Evolutionary conservation across 768 basidiomycete species (phyloP).

Genomic region (Megacollybia marginata): DNA sequence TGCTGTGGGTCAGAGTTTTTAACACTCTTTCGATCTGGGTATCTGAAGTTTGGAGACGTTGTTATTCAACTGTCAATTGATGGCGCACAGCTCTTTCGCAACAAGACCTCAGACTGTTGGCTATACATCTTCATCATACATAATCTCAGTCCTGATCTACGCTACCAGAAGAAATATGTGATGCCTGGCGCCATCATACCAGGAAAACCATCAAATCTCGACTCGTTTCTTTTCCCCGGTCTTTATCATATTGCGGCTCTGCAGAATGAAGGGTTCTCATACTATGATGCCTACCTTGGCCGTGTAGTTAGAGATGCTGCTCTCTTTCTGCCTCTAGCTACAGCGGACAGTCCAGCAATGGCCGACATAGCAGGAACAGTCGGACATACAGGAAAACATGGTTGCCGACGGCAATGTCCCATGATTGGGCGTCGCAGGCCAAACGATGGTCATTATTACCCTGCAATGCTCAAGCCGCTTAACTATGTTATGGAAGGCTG

Average conservation of each 20-base stretch:
- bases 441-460: conserved; percentile 23
- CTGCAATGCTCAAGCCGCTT: conserved; percentile 19
- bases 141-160: conserved; percentile 18
- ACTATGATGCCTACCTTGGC: conserved; percentile 6
- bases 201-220: conserved; percentile 27
- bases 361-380: conserved; percentile 19
- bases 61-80: conserved; percentile 27
- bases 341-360: conserved; percentile 22
- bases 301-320: conserved; percentile 1
- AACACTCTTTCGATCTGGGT: not conserved
- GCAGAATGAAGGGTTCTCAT: conserved; percentile 13
- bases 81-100: conserved; percentile 31
- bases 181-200: conserved; percentile 24
- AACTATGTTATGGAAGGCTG: conserved; percentile 14
- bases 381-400: conserved; percentile 19
- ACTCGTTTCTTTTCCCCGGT: conserved; percentile 25
- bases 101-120: conserved; percentile 34
- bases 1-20: conserved; percentile 21
- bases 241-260: conserved; percentile 28
- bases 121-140: conserved; percentile 27
- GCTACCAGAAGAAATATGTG: conserved; percentile 24
- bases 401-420: conserved; percentile 25
- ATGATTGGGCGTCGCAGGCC: conserved; percentile 23
- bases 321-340: conserved; percentile 16
- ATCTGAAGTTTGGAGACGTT: conserved; percentile 19